These are phyloP conservation scores for Heterobasidion parviporum DNA, from an alignment of 1,284 basidiomycete genomes.

Conservation along the genomic window DNA sequence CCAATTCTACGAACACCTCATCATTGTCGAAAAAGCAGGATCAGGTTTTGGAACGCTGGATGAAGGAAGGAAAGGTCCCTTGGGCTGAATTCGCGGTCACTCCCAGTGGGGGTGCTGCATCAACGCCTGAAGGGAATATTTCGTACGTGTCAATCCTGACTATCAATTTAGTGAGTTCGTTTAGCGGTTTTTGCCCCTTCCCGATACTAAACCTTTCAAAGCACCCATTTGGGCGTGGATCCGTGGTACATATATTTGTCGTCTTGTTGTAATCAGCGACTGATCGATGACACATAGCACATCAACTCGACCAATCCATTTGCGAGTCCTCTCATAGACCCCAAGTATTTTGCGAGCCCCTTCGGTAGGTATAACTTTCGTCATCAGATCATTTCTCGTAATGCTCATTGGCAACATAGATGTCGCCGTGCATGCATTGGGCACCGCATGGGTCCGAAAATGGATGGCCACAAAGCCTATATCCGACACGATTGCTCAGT, in stretches of 20 bases:
- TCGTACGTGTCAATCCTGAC: background rate
- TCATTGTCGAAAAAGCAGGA: background rate
- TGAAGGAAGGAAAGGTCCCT: background rate
- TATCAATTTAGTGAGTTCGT: background rate
- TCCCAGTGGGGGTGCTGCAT: background rate
- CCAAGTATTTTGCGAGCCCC: background rate
- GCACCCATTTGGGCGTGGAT: conserved; percentile 1
- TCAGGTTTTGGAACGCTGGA: background rate
- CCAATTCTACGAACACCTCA: background rate
- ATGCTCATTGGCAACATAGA: background rate
- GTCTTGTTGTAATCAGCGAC: background rate
- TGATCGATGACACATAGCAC: background rate
- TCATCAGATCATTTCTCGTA: background rate
- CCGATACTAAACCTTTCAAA: background rate
- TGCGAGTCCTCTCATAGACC: background rate
- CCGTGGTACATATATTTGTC: background rate
- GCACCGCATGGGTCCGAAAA: background rate
- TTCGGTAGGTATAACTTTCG: background rate
- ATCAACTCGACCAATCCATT: background rate
- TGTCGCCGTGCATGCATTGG: background rate
- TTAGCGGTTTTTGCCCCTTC: background rate
- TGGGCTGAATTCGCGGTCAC: background rate
- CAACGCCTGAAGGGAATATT: background rate
- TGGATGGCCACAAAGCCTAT: background rate
- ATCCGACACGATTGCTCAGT: background rate